Base-by-base conservation (phyloP, 352 stramenopile genomes). In the Phytophthora citrophthora region DNA sequence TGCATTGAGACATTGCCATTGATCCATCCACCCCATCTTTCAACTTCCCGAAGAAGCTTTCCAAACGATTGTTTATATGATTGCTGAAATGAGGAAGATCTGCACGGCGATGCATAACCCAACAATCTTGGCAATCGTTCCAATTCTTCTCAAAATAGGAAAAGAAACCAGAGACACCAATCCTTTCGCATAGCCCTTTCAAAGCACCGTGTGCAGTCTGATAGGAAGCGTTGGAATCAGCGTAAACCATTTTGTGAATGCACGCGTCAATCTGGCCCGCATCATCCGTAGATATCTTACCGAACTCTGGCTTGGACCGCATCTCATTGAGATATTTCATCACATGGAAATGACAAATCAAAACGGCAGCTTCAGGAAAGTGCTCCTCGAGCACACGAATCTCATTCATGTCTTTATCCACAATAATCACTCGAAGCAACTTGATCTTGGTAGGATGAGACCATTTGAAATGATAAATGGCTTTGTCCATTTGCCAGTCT, bases 31-130 rank as follows among this genome's bases (percentile, higher is more conserved):
- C 32, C 4, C 13, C 32, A 13, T 13, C 32, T 13, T 39, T 39
- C 0, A 39, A 11, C 13, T 39, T 39, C 8, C 32, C 32, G n/a
- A 39, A 39, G 13, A 78, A 77, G 3, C 6, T 70, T 24, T 83
- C 68, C 0, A 77, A 38, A 0, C 40, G 45, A 31, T 78, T 83
- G 39, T 82, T 79, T 0, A 63, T 77, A 38, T 76, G 48, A 6
- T 70, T 74, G 1, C 48, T 53, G 16, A 72, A 72, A 41, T 74
- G 55, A 0, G 56, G 51, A 0, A 79, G 44, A 0, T 71, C 54
- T 0, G 49, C 18, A 7, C 74, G 50, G 0, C 10, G 13, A 24
- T 58, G 58, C 23, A 68, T 43, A 2, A 20, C 68, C 67, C 64
- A 20, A 20, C 20, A 2, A 20, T 20, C 20, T 20, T 20, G 20